Conservation (phyloP, 495 filamentous ascomycete genomes). For the Neurospora sp. region DNA sequence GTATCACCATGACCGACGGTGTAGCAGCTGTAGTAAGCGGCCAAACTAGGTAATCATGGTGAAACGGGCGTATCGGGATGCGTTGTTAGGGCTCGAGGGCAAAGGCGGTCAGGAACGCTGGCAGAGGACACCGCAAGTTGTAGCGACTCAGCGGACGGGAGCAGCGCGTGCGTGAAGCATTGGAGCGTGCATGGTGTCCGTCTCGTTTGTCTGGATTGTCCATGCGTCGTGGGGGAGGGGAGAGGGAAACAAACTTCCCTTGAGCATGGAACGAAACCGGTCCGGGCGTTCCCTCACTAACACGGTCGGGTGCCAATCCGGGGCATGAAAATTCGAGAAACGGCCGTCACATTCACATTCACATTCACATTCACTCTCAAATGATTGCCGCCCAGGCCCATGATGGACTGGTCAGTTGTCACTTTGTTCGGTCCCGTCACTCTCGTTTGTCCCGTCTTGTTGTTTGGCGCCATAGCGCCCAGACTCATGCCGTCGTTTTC, state of each 20-base stretch:
- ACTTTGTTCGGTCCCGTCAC: neutral
- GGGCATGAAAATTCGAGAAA: slow-evolving; percentile 10
- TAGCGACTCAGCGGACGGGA: neutral
- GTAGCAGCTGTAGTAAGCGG: neutral
- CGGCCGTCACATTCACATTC: neutral
- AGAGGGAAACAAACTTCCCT: neutral
- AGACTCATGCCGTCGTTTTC: neutral
- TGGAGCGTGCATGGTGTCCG: neutral
- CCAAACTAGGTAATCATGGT: neutral
- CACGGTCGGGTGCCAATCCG: slow-evolving; percentile 11
- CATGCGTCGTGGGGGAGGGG: slow-evolving; percentile 15
- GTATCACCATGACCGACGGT: slow-evolving; percentile 2
- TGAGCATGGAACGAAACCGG: neutral
- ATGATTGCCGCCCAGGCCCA: neutral
- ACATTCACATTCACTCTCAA: neutral
- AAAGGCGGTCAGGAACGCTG: slow-evolving; percentile 1
- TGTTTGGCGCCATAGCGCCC: neutral
- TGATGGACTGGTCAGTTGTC: neutral
- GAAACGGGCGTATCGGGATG: slow-evolving; percentile 1
- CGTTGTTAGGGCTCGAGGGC: slow-evolving; percentile 6
- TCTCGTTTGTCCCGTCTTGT: neutral
- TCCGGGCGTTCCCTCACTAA: neutral
- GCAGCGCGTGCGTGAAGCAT: neutral
- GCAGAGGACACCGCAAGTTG: slow-evolving; percentile 20
- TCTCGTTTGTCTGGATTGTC: slow-evolving; percentile 8